These are phyloP conservation scores for Prototheca cutis DNA, from an alignment of 163 green algal species.

Conservation along the genomic window DNA sequence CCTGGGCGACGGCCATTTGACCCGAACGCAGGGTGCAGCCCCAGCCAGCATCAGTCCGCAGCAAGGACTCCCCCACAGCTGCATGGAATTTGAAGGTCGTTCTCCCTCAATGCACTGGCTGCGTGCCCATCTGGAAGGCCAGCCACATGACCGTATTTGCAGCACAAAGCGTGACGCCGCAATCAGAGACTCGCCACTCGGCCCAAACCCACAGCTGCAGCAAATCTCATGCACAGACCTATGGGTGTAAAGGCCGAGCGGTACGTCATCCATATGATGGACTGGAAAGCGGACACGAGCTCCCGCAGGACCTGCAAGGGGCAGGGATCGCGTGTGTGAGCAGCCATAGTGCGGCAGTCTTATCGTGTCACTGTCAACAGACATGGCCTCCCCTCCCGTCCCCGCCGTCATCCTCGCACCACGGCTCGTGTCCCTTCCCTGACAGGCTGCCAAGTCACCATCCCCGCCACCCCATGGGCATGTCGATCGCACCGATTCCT, in stretches of 20 bases:
- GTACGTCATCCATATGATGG: constrained; percentile 70
- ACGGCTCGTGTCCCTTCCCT: too few species aligned
- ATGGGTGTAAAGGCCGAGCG: constrained; percentile 48
- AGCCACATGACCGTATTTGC: not conserved
- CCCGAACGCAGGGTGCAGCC: constrained; percentile 87
- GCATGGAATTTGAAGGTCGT: too few species aligned
- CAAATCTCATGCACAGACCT: not conserved
- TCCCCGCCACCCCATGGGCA: too few species aligned
- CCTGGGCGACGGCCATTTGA: constrained; percentile 84
- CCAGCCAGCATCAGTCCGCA: constrained; percentile 83
- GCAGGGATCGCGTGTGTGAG: not conserved
- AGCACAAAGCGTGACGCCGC: not conserved
- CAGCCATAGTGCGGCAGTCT: not conserved
- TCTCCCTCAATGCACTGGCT: too few species aligned
- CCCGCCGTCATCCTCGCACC: too few species aligned
- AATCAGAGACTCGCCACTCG: not conserved
- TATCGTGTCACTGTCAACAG: too few species aligned
- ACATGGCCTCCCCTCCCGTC: too few species aligned
- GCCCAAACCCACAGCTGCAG: not conserved
- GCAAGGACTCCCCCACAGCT: constrained; percentile 26
- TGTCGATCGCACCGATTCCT: not conserved
- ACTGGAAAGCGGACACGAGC: constrained; percentile 44
- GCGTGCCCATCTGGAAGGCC: too few species aligned
- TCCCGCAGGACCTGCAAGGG: constrained; percentile 18
- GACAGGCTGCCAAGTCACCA: too few species aligned